Conservation (phyloP, 2,329 filamentous ascomycete genomes). For the Apiospora phragmitis region DNA sequence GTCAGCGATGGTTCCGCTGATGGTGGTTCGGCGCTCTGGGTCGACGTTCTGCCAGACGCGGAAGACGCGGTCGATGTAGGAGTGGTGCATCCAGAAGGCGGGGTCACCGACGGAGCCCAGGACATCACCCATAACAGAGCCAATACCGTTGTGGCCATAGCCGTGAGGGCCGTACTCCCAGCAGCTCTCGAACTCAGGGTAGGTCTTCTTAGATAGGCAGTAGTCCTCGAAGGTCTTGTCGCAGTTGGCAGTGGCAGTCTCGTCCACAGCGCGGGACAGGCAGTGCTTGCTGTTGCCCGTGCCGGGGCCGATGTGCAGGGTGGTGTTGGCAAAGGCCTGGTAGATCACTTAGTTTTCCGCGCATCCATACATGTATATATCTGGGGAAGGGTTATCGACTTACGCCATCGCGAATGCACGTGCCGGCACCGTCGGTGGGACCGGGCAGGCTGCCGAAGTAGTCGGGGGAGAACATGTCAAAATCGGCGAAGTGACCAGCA, state of each 20-base stretch:
- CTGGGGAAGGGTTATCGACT: slow-evolving; percentile 13
- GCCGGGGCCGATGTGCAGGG: slow-evolving; percentile 18
- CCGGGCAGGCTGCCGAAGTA: slow-evolving; percentile 31
- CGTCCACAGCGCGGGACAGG: slow-evolving; percentile 33
- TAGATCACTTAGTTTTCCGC: slow-evolving; percentile 11
- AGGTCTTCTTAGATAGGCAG: slow-evolving; percentile 15
- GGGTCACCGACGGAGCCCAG: slow-evolving; percentile 33
- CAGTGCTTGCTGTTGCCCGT: slow-evolving; percentile 30
- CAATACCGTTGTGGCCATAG: slow-evolving; percentile 34
- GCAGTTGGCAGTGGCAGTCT: slow-evolving; percentile 27
- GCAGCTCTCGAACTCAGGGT: slow-evolving; percentile 16
- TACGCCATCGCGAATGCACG: slow-evolving; percentile 29
- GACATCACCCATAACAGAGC: slow-evolving; percentile 32
- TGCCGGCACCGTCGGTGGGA: slow-evolving; percentile 25
- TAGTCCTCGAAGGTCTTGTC: slow-evolving; percentile 17
- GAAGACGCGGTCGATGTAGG: slow-evolving; percentile 16
- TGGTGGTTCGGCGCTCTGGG: slow-evolving; percentile 25
- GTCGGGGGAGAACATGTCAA: slow-evolving; percentile 28
- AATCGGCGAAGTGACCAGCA: slow-evolving; percentile 29
- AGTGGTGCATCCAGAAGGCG: slow-evolving; percentile 25
- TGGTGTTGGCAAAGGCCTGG: slow-evolving; percentile 24
- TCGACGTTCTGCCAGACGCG: slow-evolving; percentile 24
- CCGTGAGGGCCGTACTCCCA: slow-evolving; percentile 29
- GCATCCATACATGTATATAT: not conserved
- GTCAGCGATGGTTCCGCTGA: slow-evolving; percentile 16